These are phyloP conservation scores for Mucor piriformis DNA, from an alignment of 371 early-diverging fungal genomes.

Conservation along the genomic window DNA sequence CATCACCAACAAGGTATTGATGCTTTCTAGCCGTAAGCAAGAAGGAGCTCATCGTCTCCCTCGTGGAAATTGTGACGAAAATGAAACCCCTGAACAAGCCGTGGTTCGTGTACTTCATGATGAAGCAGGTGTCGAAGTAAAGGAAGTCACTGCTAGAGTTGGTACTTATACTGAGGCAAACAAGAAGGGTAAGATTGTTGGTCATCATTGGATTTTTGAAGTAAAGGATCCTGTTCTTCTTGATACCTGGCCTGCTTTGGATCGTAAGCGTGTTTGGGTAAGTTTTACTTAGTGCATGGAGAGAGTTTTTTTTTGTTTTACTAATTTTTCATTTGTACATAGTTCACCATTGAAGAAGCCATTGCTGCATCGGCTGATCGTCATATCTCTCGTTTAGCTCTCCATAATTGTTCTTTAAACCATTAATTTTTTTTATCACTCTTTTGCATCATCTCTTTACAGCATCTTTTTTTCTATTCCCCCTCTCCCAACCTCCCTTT, in stretches of 20 bases:
- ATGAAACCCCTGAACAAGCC: constrained; percentile 34
- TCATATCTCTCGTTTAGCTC: constrained; percentile 45
- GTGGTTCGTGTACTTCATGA: constrained; percentile 41
- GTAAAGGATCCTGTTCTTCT: constrained; percentile 29
- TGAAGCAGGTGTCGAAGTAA: constrained; percentile 36
- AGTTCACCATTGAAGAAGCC: constrained; percentile 44
- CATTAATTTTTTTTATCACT: constrained; percentile 6
- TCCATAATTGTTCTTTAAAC: constrained; percentile 30
- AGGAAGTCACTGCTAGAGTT: constrained; percentile 21
- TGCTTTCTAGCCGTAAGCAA: constrained; percentile 46
- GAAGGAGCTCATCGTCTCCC: constrained; percentile 43
- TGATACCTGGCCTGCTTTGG: constrained; percentile 36
- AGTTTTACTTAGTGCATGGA: too few relatives aligned
- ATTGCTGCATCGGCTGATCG: constrained; percentile 39
- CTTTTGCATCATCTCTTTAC: constrained; percentile 1
- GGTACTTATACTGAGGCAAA: constrained; percentile 50
- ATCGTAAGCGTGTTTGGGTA: constrained; percentile 48
- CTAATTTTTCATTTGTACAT: not conserved
- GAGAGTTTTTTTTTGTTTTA: constrained; percentile 6
- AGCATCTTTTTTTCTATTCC: constrained; percentile 4
- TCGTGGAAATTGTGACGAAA: constrained; percentile 36
- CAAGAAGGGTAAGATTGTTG: constrained; percentile 50
- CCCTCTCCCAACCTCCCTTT: too few relatives aligned
- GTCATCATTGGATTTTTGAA: constrained; percentile 54
- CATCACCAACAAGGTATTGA: constrained; percentile 28